Percentiles rank a stretch among this genome's conserved stretches.
Evolutionary conservation across 2,329 filamentous ascomycete genomes (phyloP).

Genomic region (Aspergillus sp.): DNA sequence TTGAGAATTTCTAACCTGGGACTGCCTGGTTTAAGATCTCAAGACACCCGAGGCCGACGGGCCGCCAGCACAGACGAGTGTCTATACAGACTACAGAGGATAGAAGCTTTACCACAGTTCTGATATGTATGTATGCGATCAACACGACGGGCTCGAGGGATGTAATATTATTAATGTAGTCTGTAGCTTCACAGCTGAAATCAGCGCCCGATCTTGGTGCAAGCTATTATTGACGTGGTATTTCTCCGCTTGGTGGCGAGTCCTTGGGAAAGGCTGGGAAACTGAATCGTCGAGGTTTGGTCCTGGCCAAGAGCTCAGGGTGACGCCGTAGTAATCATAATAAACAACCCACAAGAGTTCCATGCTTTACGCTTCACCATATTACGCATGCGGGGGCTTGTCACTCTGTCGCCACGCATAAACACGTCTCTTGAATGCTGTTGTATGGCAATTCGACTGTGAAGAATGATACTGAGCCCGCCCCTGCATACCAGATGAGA

Average conservation of each 20-base stretch:
- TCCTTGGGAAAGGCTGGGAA: no score
- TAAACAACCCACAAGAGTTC: neutral
- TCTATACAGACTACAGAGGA: no score
- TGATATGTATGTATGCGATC: no score
- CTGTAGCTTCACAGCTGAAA: no score
- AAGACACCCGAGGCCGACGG: no score
- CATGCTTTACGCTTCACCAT: neutral
- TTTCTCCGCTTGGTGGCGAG: neutral
- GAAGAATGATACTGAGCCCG: conserved; percentile 20
- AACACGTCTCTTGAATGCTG: neutral
- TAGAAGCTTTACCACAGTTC: no score
- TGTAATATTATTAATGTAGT: no score
- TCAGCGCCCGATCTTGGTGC: no score
- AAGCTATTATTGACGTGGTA: neutral
- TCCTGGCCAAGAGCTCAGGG: neutral
- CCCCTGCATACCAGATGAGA: conserved; percentile 34
- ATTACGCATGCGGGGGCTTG: neutral
- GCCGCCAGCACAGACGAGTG: neutral
- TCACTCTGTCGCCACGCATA: neutral
- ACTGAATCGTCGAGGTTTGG: neutral
- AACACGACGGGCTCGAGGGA: no score
- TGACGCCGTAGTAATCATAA: neutral
- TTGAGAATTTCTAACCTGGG: neutral
- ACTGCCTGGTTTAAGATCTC: no score
- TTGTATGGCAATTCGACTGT: conserved; percentile 12